These are phyloP conservation scores for Eucalyptus regnans DNA, from an alignment of 345 rosid species.

Conservation along the genomic window DNA sequence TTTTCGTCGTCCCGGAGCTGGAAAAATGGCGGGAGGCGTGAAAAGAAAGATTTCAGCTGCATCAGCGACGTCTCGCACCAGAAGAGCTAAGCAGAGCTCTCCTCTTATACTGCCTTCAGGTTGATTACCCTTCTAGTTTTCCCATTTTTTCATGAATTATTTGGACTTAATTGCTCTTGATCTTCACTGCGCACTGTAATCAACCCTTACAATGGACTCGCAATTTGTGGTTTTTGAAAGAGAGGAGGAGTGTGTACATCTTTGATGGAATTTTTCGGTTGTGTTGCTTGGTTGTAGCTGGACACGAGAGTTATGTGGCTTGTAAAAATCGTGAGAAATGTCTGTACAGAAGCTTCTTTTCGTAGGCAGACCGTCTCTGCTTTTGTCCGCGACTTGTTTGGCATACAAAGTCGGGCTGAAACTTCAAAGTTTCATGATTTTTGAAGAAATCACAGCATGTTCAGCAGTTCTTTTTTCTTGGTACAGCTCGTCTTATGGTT, in stretches of 20 bases:
- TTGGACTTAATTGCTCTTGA: not conserved
- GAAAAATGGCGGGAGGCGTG: constrained; percentile 8
- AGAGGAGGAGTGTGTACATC: not conserved
- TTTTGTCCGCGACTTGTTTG: not conserved
- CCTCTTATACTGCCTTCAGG: constrained; percentile 30
- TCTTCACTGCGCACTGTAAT: not conserved
- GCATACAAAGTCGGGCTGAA: not conserved
- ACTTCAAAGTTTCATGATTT: not conserved
- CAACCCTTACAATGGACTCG: not conserved
- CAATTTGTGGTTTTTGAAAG: not conserved
- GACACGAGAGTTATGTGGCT: not conserved
- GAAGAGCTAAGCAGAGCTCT: constrained; percentile 20
- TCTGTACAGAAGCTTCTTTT: not conserved
- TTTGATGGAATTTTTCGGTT: not conserved
- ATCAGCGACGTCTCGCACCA: constrained; percentile 43
- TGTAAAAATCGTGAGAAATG: not conserved
- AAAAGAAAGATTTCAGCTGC: constrained; percentile 44
- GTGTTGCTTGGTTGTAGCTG: not conserved
- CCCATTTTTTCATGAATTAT: not conserved
- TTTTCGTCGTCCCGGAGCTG: not conserved
- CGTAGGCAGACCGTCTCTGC: not conserved
- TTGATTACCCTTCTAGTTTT: not conserved
- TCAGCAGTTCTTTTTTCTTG: not conserved
- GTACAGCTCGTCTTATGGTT: not conserved
- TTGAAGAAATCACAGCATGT: not conserved